Percentiles rank a stretch among this genome's conserved stretches.
Conservation (phyloP, 1,284 basidiomycete species). For the Phellopilus nigrolimitatus region DNA sequence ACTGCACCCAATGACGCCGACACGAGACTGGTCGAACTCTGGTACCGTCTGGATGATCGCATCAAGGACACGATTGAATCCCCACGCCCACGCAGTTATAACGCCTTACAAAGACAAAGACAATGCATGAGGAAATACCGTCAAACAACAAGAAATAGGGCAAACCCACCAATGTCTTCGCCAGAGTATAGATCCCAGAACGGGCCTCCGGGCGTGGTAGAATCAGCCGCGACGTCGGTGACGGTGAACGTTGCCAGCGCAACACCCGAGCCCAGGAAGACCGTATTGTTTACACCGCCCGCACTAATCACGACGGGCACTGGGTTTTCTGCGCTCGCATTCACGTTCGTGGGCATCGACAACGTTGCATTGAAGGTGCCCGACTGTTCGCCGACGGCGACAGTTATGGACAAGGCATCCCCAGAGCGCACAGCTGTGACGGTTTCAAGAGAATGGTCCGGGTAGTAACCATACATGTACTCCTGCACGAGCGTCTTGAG, state of each 20-base stretch:
- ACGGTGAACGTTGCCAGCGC: conserved; percentile 23
- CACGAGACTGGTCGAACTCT: conserved; percentile 21
- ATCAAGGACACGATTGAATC: conserved; percentile 22
- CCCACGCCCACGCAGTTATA: conserved; percentile 25
- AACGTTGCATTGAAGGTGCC: conserved; percentile 21
- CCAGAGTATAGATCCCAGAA: conserved; percentile 27
- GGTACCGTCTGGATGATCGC: conserved; percentile 21
- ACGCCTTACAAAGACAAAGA: conserved; percentile 19
- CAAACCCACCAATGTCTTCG: conserved; percentile 18
- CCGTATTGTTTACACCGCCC: conserved; percentile 21
- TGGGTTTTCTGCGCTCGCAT: conserved; percentile 6
- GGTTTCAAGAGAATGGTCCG: conserved; percentile 23
- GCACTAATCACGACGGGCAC: conserved; percentile 22
- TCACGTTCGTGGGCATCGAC: conserved; percentile 21
- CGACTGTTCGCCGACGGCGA: conserved; percentile 18
- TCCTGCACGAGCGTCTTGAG: conserved; percentile 24
- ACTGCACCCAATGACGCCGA: conserved; percentile 23
- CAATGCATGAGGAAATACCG: background rate
- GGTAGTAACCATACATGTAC: conserved; percentile 25
- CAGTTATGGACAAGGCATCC: conserved; percentile 18
- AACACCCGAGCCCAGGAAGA: conserved; percentile 21
- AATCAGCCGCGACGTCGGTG: conserved; percentile 23
- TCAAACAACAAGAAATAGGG: background rate
- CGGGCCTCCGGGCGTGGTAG: conserved; percentile 23
- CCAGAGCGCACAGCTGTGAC: conserved; percentile 21